Conservation (phyloP, 495 filamentous ascomycete genomes). For the Tuber umbilicatum region DNA sequence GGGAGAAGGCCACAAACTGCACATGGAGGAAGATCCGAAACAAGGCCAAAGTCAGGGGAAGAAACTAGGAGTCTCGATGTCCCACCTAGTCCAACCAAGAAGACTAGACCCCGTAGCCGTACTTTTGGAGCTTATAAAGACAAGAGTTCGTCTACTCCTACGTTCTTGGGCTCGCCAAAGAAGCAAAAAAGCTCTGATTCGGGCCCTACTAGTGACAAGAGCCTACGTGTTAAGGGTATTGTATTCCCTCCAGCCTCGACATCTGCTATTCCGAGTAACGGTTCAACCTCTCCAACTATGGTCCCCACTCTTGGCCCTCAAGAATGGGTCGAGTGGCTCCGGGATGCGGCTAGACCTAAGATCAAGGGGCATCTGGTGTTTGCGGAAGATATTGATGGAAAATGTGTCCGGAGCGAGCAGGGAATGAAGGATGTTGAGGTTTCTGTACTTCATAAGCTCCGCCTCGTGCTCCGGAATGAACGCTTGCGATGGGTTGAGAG, state of each 20-base stretch:
- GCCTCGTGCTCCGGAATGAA: slow-evolving; percentile 84
- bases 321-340: slow-evolving; percentile 41
- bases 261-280: slow-evolving; percentile 34
- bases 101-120: slow-evolving; percentile 45
- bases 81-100: slow-evolving; percentile 49
- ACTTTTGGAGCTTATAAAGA: slow-evolving; percentile 46
- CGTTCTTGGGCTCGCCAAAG: slow-evolving; percentile 35
- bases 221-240: slow-evolving; percentile 46
- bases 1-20: slow-evolving; percentile 64
- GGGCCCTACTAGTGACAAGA: slow-evolving; percentile 48
- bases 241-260: slow-evolving; percentile 45
- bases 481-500: slow-evolving; percentile 88
- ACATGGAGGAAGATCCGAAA: slow-evolving; percentile 56
- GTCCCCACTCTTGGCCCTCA: slow-evolving; percentile 43
- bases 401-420: slow-evolving; percentile 23
- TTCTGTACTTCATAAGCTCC: slow-evolving; percentile 88
- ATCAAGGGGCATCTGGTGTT: slow-evolving; percentile 46
- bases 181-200: slow-evolving; percentile 56
- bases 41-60: slow-evolving; percentile 44
- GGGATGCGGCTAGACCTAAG: slow-evolving; percentile 48
- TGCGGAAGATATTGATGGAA: slow-evolving; percentile 33
- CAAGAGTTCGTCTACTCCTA: slow-evolving; percentile 49
- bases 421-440: slow-evolving; percentile 66
- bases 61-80: slow-evolving; percentile 20
- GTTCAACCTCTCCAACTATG: slow-evolving; percentile 45